Evolutionary conservation across 352 stramenopile species (phyloP).

Genomic region (Phytophthora cryptogea): DNA sequence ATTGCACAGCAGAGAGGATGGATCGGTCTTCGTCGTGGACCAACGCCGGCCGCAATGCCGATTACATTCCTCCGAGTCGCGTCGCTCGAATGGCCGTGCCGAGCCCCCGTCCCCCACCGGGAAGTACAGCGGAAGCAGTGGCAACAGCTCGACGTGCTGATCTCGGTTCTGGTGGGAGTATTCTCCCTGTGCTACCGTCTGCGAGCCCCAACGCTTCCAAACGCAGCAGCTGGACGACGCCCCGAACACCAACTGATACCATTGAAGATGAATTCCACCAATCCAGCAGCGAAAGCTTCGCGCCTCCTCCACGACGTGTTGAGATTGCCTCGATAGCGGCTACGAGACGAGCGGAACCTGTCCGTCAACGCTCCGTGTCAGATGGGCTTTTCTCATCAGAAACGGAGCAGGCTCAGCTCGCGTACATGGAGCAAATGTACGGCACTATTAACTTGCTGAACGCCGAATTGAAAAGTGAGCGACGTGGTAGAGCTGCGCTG

Average conservation of each 20-base stretch:
- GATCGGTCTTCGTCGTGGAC: constrained; percentile 29
- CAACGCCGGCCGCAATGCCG: constrained; percentile 14
- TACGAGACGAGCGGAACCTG: constrained; percentile 12
- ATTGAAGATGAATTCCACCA: constrained; percentile 19
- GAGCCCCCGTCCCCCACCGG: constrained; percentile 33
- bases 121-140: constrained; percentile 25
- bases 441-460: constrained; percentile 57
- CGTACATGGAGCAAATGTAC: constrained; percentile 80
- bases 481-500: constrained; percentile 27
- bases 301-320: constrained; percentile 12
- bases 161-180: constrained; percentile 27
- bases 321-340: constrained; percentile 19
- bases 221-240: constrained; percentile 52
- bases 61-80: constrained; percentile 28
- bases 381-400: constrained; percentile 17
- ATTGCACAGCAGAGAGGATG: no score
- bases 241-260: no score
- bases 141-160: constrained; percentile 30
- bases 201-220: constrained; percentile 41
- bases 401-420: constrained; percentile 48
- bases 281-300: constrained; percentile 17
- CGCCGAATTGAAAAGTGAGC: constrained; percentile 51
- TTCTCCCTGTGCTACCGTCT: constrained; percentile 44
- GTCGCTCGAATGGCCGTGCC: constrained; percentile 26
- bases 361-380: constrained; percentile 5